Percentiles rank a stretch among this genome's conserved stretches.
phyloP scores from a whole-genome alignment of 2,329 filamentous ascomycete species.

The Eutypa lata region DNA sequence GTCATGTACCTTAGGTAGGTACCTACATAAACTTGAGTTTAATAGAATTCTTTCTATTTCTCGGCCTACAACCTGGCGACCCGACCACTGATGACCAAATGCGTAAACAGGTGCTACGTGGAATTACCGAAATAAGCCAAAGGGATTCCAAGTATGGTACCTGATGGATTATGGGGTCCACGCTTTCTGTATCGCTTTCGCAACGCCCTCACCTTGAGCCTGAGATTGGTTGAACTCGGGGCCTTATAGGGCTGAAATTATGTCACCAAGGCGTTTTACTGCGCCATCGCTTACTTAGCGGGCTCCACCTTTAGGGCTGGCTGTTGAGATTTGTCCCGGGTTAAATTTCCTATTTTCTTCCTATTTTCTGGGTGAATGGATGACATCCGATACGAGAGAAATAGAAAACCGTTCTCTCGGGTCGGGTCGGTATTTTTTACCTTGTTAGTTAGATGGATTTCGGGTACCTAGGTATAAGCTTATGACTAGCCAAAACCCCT shows the following conservation, averaged over 20 bases:
- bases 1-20: no score
- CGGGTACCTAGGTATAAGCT: no score
- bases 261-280: background rate
- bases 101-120: background rate
- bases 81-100: background rate
- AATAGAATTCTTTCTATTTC: background rate
- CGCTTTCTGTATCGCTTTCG: background rate
- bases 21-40: no score
- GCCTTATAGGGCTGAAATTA: background rate
- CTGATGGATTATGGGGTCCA: background rate
- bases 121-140: background rate
- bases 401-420: no score
- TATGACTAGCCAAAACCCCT: no score
- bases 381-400: no score
- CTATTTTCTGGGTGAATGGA: no score
- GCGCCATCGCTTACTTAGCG: background rate
- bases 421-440: no score
- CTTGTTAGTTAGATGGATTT: no score
- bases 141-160: background rate
- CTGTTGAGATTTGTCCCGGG: no score
- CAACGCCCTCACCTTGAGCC: background rate
- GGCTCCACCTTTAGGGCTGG: background rate
- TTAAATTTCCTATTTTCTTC: no score
- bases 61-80: no score
- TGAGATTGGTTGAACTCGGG: background rate